Conservation (phyloP, 2,329 filamentous ascomycete genomes). For the Aaosphaeria pasadenensis region DNA sequence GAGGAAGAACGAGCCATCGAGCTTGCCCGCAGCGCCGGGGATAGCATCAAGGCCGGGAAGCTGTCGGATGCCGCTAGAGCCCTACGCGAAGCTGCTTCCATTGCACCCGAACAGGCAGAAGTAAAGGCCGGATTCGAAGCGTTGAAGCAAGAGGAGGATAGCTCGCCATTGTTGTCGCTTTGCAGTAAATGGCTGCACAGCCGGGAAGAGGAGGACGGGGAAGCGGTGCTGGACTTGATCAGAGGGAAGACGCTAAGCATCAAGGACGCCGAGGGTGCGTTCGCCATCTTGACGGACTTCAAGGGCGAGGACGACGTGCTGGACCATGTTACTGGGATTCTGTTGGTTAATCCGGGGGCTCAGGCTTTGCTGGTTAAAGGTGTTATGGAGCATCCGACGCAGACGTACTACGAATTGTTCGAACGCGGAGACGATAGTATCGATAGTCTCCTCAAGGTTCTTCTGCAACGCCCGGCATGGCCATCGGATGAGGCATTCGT, state of each 20-base stretch:
- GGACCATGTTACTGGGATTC: conserved; percentile 38
- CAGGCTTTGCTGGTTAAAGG: conserved; percentile 39
- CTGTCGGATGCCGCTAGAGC: conserved; percentile 39
- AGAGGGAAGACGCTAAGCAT: conserved; percentile 29
- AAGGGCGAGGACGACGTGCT: conserved; percentile 41
- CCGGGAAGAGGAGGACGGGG: conserved; percentile 39
- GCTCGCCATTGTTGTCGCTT: conserved; percentile 29
- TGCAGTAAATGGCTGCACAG: conserved; percentile 35
- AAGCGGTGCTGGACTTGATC: conserved; percentile 33
- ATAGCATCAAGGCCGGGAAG: conserved; percentile 27
- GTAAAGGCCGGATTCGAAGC: conserved; percentile 41
- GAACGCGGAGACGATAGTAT: conserved; percentile 46
- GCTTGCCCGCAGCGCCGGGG: conserved; percentile 26
- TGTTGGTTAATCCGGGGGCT: conserved; percentile 35
- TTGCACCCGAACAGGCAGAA: conserved; percentile 40
- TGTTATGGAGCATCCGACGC: conserved; percentile 38
- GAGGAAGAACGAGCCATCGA: conserved; percentile 29
- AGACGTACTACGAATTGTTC: conserved; percentile 44
- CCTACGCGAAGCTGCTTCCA: conserved; percentile 44
- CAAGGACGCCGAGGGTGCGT: conserved; percentile 38
- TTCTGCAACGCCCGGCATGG: conserved; percentile 44
- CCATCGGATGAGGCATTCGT: conserved; percentile 43
- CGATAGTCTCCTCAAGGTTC: conserved; percentile 40
- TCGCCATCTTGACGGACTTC: conserved; percentile 42
- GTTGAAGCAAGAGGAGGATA: conserved; percentile 39